Percentiles rank a stretch among this genome's conserved stretches.
Conservation (phyloP, 2,329 filamentous ascomycete species). For the Rosellinia necatrix region DNA sequence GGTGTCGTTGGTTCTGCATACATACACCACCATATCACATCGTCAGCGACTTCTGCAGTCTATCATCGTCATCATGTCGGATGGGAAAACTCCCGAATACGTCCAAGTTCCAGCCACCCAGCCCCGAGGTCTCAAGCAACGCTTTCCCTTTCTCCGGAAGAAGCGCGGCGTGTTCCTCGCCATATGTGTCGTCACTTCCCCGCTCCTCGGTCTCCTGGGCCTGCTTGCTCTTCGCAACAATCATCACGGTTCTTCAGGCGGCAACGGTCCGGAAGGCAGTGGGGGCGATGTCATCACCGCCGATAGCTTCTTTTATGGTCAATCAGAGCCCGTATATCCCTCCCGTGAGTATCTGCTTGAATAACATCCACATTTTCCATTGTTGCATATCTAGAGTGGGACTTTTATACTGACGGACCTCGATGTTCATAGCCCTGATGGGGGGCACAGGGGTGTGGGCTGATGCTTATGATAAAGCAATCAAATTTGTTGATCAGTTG, state of each 20-base stretch:
- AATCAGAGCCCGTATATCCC: conserved; percentile 56
- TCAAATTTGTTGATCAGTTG: conserved; percentile 70
- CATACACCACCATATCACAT: not conserved
- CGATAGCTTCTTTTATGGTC: conserved; percentile 54
- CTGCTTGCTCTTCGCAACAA: conserved; percentile 39
- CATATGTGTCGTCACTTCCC: conserved; percentile 38
- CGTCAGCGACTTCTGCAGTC: not conserved
- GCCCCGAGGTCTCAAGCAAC: conserved; percentile 30
- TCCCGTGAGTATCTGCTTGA: conserved; percentile 48
- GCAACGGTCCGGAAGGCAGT: conserved; percentile 3
- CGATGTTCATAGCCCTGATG: conserved; percentile 49
- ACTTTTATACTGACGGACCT: conserved; percentile 7
- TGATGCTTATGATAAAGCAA: conserved; percentile 68
- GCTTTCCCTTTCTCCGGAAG: conserved; percentile 37
- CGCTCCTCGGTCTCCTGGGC: conserved; percentile 39
- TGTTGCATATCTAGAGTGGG: not conserved
- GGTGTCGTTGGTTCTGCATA: not conserved
- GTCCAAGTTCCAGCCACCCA: conserved; percentile 20
- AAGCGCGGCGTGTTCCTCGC: conserved; percentile 37
- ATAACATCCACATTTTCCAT: not conserved
- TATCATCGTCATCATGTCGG: conserved; percentile 10
- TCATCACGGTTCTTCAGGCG: conserved; percentile 4
- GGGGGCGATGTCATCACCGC: conserved; percentile 41
- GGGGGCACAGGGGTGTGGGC: conserved; percentile 69
- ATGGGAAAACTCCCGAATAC: not conserved